Evolutionary conservation across 2,329 filamentous ascomycete species (phyloP).

Genomic region (Penicillium sp.): DNA sequence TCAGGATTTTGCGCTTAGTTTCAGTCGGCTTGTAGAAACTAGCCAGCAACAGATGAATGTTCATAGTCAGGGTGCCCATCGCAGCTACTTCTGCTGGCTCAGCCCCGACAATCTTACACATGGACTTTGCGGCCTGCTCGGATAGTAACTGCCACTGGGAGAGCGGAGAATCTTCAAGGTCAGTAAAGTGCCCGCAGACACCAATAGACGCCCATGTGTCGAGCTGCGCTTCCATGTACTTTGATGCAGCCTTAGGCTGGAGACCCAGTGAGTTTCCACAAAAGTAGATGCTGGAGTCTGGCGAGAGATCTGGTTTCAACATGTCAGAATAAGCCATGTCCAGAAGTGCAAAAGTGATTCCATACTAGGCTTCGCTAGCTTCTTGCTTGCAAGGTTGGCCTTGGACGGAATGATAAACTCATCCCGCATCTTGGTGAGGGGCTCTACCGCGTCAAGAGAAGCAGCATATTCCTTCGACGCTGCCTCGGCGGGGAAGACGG

Average conservation of each 20-base stretch:
- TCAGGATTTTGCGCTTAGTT: slow-evolving; percentile 66
- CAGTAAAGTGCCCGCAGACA: slow-evolving; percentile 74
- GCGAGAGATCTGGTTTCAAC: slow-evolving; percentile 27
- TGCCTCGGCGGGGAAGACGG: slow-evolving; percentile 30
- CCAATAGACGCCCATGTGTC: slow-evolving; percentile 78
- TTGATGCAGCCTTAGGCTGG: slow-evolving; percentile 64
- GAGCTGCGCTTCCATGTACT: slow-evolving; percentile 65
- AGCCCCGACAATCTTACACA: slow-evolving; percentile 69
- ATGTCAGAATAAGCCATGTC: slow-evolving; percentile 9
- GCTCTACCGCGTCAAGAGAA: slow-evolving; percentile 57
- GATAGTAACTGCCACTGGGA: slow-evolving; percentile 72
- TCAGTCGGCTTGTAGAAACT: slow-evolving; percentile 71
- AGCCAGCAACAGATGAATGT: slow-evolving; percentile 73
- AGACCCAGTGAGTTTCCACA: slow-evolving; percentile 85
- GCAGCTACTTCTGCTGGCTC: slow-evolving; percentile 67
- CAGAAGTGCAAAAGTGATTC: background rate
- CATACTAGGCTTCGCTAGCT: slow-evolving; percentile 44
- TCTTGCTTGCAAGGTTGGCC: slow-evolving; percentile 62
- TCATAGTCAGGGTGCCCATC: slow-evolving; percentile 80
- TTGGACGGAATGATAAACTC: slow-evolving; percentile 76
- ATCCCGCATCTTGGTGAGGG: slow-evolving; percentile 56
- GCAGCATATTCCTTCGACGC: slow-evolving; percentile 37
- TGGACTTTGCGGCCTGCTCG: slow-evolving; percentile 64
- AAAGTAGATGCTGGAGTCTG: slow-evolving; percentile 60
- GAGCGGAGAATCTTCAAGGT: slow-evolving; percentile 62